Base-by-base conservation (phyloP, 306 rosid genomes). In the Canavalia gladiata region DNA sequence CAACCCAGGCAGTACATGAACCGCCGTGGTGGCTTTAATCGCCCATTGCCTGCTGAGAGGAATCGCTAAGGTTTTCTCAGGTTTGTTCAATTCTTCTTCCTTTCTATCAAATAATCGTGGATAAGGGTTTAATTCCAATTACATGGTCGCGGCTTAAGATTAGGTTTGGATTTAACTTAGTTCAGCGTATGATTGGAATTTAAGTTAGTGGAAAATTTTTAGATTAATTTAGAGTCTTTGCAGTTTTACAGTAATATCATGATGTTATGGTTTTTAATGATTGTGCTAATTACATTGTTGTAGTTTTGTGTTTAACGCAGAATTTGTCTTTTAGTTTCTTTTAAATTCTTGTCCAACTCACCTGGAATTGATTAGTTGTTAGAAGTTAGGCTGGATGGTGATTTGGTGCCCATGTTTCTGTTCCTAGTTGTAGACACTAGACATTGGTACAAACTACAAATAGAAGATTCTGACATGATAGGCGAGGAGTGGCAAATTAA, bases 1-100 rank as follows among this genome's bases (percentile, higher is more conserved):
- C 93, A 91, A 78, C 99, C 99, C 0, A 90, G 99, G 75, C 98
- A 95, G 90, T 95, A 93, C 73, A 95, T 95, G 99, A 95, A 95
- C 71, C 92, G 98, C 37, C 98, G 98, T 8, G 99, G 99, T 1
- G 99, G 99, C 0, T 95, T 95, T 70, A 95, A 95, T 77, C 94
- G 97, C n/a, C 98, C 99, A 5, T 88, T 95, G 87, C 99, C 99
- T 9, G 97, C 97, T 34, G 98, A 93, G 92, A 91, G 86, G 76
- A 93, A 86, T 81, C 97, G 98, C 67, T 95, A 89, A 81, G 18
- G 54, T 58, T 80, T 50, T 18, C 1, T 67, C 63, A 76, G 88
- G 88, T 85, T 0, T 63, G 97, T 86, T 79, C 54, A 78, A 65
- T 64, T 88, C 82, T 66, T 6, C 51, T 58, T 25, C 8, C 71